Conservation (phyloP, 2,329 filamentous ascomycete genomes). For the Fusarium paranaense region DNA sequence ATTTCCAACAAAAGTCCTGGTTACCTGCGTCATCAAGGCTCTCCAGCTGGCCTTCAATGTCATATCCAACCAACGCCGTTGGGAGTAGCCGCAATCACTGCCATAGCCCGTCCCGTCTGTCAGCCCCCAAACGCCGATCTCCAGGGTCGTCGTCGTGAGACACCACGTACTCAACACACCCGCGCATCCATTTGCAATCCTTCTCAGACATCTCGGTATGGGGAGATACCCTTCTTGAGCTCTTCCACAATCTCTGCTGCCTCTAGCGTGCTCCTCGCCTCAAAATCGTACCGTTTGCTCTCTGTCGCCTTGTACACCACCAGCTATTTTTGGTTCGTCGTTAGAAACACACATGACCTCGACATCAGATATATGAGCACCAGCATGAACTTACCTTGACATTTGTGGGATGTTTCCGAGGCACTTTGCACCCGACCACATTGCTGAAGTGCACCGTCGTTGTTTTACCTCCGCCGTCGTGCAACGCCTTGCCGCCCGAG, state of each 20-base stretch:
- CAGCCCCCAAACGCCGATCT: slow-evolving; percentile 10
- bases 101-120: neutral
- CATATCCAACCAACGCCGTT: neutral
- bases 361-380: neutral
- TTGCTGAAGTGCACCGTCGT: slow-evolving; percentile 87
- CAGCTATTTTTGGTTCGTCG: slow-evolving; percentile 56
- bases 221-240: slow-evolving; percentile 80
- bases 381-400: slow-evolving; percentile 70
- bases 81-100: neutral
- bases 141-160: neutral
- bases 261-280: slow-evolving; percentile 77
- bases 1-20: neutral
- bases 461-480: slow-evolving; percentile 74
- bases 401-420: slow-evolving; percentile 81
- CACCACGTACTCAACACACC: slow-evolving; percentile 8
- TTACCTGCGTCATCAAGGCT: slow-evolving; percentile 2
- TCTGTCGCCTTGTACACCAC: slow-evolving; percentile 81
- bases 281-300: slow-evolving; percentile 86
- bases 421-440: slow-evolving; percentile 85
- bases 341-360: slow-evolving; percentile 18
- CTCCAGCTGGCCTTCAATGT: neutral
- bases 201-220: slow-evolving; percentile 64
- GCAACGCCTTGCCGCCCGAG: slow-evolving; percentile 72
- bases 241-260: slow-evolving; percentile 83
- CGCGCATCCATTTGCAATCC: neutral